These are phyloP conservation scores for Arabidopsis arenosa DNA, from an alignment of 345 rosid genomes.

Conservation along the genomic window DNA sequence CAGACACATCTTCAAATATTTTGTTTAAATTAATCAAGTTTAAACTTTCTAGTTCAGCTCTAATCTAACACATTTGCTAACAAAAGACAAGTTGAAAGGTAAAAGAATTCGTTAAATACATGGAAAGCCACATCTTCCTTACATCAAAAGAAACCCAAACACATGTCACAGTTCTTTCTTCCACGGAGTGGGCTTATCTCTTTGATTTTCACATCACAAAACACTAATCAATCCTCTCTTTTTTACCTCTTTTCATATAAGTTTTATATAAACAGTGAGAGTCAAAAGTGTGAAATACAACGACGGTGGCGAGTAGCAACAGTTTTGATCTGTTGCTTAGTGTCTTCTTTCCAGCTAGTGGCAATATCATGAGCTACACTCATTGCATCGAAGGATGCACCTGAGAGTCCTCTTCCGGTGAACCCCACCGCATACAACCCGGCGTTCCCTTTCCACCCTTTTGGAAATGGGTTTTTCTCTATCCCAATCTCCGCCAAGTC, in stretches of 20 bases:
- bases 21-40: neutral
- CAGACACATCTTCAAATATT: neutral
- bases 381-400: slow-evolving; percentile 71
- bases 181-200: slow-evolving; percentile 40
- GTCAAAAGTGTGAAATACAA: slow-evolving; percentile 71
- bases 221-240: neutral
- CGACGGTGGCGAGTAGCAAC: slow-evolving; percentile 67
- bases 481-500: slow-evolving; percentile 70
- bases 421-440: slow-evolving; percentile 91
- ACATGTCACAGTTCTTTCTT: slow-evolving; percentile 37
- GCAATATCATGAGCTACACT: slow-evolving; percentile 72
- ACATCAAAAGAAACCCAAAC: slow-evolving; percentile 32
- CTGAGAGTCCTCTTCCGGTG: slow-evolving; percentile 79
- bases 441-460: slow-evolving; percentile 76
- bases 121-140: slow-evolving; percentile 63
- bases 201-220: slow-evolving; percentile 14
- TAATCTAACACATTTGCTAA: slow-evolving; percentile 1
- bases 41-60: neutral
- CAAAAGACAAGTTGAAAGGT: neutral
- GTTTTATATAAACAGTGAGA: neutral
- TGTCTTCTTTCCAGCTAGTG: slow-evolving; percentile 70
- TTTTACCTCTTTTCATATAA: slow-evolving; percentile 27
- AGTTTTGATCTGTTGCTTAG: slow-evolving; percentile 57
- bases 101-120: neutral
- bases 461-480: slow-evolving; percentile 69